Conservation (phyloP, 441 rosid species). For the Populus tomentosa region DNA sequence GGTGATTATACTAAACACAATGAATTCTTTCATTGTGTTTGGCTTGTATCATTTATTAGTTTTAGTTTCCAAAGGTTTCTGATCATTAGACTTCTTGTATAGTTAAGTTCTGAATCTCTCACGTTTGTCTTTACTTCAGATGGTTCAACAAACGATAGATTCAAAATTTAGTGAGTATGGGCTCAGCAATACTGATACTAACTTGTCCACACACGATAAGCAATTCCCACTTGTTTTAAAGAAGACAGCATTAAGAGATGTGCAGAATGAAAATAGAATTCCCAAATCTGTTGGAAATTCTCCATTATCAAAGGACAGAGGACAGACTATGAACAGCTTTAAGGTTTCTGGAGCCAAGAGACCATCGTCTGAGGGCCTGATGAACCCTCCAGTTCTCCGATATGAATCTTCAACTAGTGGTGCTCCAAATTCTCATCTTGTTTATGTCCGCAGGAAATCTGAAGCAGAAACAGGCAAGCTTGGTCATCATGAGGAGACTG, state of each 20-base stretch:
- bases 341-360: slow-evolving; percentile 55
- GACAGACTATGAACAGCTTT: slow-evolving; percentile 25
- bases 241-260: slow-evolving; percentile 57
- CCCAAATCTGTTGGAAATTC: slow-evolving; percentile 34
- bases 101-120: slow-evolving; percentile 2
- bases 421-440: slow-evolving; percentile 57
- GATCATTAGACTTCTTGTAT: background rate
- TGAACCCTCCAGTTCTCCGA: slow-evolving; percentile 21
- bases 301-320: slow-evolving; percentile 37
- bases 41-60: background rate
- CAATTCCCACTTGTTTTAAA: slow-evolving; percentile 35
- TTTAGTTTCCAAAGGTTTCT: background rate
- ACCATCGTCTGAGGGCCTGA: slow-evolving; percentile 36
- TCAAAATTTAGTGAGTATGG: slow-evolving; percentile 38
- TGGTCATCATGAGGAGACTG: slow-evolving; percentile 27
- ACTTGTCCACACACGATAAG: slow-evolving; percentile 32
- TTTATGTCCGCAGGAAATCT: slow-evolving; percentile 78
- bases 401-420: slow-evolving; percentile 35
- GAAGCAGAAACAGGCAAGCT: slow-evolving; percentile 52
- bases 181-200: slow-evolving; percentile 33
- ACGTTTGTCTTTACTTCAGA: slow-evolving; percentile 24
- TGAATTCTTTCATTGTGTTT: background rate
- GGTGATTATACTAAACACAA: background rate
- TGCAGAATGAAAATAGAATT: slow-evolving; percentile 55
- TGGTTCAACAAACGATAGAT: slow-evolving; percentile 51